A percentile compares a stretch with the other conserved stretches of the same genome.
These are phyloP conservation scores for Leishmania turanica DNA, from an alignment of 208 protist genomes.

Conservation along the genomic window DNA sequence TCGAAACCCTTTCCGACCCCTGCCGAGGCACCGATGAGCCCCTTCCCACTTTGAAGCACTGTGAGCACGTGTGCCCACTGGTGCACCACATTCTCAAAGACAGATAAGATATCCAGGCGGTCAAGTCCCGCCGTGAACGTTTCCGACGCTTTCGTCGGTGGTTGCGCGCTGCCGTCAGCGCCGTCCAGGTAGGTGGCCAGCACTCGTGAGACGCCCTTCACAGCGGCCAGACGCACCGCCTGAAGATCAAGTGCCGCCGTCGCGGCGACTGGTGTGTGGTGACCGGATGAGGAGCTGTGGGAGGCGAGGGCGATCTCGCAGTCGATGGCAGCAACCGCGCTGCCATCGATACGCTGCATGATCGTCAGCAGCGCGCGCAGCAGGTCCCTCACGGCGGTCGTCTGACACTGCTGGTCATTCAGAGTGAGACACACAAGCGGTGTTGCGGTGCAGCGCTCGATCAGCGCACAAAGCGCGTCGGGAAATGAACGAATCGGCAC, in stretches of 20 bases:
- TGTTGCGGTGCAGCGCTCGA: slow-evolving; percentile 20
- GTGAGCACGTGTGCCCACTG: slow-evolving; percentile 16
- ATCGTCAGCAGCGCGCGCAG: slow-evolving; percentile 16
- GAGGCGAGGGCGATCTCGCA: background rate
- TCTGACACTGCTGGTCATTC: slow-evolving; percentile 18
- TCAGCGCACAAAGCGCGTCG: slow-evolving; percentile 19
- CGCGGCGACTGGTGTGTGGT: background rate
- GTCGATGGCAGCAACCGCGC: background rate
- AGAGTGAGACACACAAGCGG: slow-evolving; percentile 24
- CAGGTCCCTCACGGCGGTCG: slow-evolving; percentile 13
- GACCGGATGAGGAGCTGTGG: background rate
- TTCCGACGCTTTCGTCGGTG: background rate
- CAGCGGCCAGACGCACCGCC: slow-evolving; percentile 15
- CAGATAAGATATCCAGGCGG: background rate
- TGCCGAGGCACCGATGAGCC: background rate
- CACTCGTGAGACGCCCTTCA: slow-evolving; percentile 18
- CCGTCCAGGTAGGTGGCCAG: slow-evolving; percentile 21
- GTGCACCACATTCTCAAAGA: slow-evolving; percentile 20
- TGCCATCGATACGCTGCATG: background rate
- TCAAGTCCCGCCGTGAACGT: background rate
- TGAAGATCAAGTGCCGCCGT: background rate
- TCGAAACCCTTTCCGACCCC: background rate
- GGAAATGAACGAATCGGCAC: slow-evolving; percentile 12
- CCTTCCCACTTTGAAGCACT: background rate
- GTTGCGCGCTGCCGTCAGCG: background rate